Base-by-base conservation (phyloP, 345 rosid species). In the Ceriops zippeliana region DNA sequence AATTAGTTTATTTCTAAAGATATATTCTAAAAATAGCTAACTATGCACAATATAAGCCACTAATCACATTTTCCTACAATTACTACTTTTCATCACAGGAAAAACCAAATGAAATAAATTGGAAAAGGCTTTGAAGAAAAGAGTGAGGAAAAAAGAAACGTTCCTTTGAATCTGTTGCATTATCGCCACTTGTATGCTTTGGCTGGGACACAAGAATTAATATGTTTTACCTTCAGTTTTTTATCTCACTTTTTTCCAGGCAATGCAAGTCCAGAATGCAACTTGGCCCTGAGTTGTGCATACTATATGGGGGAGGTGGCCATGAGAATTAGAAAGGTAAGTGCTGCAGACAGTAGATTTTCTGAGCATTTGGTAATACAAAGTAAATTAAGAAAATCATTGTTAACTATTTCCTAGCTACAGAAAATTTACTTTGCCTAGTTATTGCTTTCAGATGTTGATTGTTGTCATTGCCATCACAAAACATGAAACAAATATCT, bases 241-340 rank as follows among this genome's bases (percentile, higher is more conserved):
- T 70, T 10, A 54, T 73, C 16, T 76, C 61, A n/a, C 64, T 57
- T 53, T 73, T 58, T 70, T 5, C 62, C 88, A 95, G 98, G 86
- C 74, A 83, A 85, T 84, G 86, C 87, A 69, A 90, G 89, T 85
- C 96, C 98, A 47, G 99, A 95, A 71, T 82, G 93, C 84, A 95
- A 95, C 81, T 80, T 95, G 78, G 85, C 85, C 35, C 66, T 85
- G 67, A 87, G 76, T 71, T 88, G 92, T 86, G 86, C 93, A 49
- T 95, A 90, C 80, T 79, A 84, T 79, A 85, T 90, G 91, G 99
- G 98, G 61, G 99, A 95, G 87, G 82, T 87, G 72, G 97, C 96
- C 70, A 86, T 92, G 98, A 86, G 88, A 82, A 83, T 95, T 79
- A 84, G 80, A 85, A 95, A 87, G 98, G 99, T 89, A 78, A 70